Evolutionary conservation across 1,284 basidiomycete species (phyloP), one percentile per base, ranked within the genome.

Genomic region (Austroboletus novae-zelandiae): DNA sequence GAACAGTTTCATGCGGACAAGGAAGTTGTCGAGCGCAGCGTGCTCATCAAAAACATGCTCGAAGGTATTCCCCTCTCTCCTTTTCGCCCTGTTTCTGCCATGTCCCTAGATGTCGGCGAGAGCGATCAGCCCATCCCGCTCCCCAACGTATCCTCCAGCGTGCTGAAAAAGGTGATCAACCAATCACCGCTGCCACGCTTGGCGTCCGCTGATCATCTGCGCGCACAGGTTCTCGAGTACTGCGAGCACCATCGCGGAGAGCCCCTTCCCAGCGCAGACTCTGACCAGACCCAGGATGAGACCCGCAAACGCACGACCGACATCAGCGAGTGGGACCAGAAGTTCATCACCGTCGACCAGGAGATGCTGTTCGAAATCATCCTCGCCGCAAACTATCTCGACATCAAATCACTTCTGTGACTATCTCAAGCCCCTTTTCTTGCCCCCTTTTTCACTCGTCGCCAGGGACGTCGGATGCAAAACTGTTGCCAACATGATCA

Each of bases 401-500:
- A 99, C 71, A 99, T 99, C 80, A 99, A 99, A 78, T 90, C 95
- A 34, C 82, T 99, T 42, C 84, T 99, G 94, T 96, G 61, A 61
- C 89, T 78, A 27, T 20, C 40, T 15, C 40, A 14, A 41, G 40
- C 27, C 9, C 42, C 42, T 15, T 40, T 50, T 41, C 20, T n/a
- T 42, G 36, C 13, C 9, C n/a, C 48, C 14, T 45, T 37, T 54
- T 40, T 48, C 39, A 51, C 35, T 47, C 31, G 11, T 30, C 25
- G 44, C 25, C 63, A 96, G 94, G 59, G 97, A 99, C 68, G 94
- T 99, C 54, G 97, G 97, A 1, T 99, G 97, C 84, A 98, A 99
- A 82, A 99, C 96, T 14, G 97, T 99, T 9, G 97, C 97, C 27
- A 98, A 99, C 81, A 99, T 99, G 97, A 97, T 97, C 79, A 97